A percentile compares a stretch with the other conserved stretches of the same genome.
phyloP scores from a whole-genome alignment of 1,139 yeast genomes.

The Blastobotrys petasosporus region DNA sequence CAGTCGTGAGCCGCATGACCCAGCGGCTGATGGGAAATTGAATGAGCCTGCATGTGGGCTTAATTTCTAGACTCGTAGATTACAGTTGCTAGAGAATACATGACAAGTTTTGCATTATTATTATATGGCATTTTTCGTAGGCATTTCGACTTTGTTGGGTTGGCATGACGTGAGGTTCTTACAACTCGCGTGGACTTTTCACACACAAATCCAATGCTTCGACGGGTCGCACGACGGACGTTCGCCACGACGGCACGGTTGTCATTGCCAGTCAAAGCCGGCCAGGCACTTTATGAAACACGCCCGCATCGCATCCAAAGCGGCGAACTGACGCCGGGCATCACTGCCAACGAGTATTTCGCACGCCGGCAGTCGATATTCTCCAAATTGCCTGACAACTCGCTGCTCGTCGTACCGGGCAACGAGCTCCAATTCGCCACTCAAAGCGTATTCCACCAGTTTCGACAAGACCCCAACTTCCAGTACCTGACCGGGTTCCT shows the following conservation, averaged over 20 bases:
- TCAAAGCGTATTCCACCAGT: slow-evolving; percentile 84
- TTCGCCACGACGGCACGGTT: neutral
- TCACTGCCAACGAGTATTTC: slow-evolving; percentile 74
- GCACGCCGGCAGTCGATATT: slow-evolving; percentile 59
- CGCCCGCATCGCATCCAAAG: slow-evolving; percentile 65
- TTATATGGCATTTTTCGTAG: too few relatives aligned
- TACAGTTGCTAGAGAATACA: too few relatives aligned
- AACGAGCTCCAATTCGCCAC: slow-evolving; percentile 69
- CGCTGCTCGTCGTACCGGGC: slow-evolving; percentile 73
- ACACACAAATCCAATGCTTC: too few relatives aligned
- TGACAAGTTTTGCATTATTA: too few relatives aligned
- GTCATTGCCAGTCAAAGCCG: slow-evolving; percentile 39
- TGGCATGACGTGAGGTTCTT: too few relatives aligned
- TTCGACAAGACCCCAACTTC: slow-evolving; percentile 86
- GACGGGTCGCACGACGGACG: neutral
- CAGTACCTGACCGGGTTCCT: slow-evolving; percentile 88
- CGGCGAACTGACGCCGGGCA: slow-evolving; percentile 87
- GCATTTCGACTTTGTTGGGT: too few relatives aligned
- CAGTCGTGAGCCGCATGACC: too few relatives aligned
- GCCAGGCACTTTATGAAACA: slow-evolving; percentile 85
- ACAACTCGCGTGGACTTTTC: too few relatives aligned
- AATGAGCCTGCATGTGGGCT: too few relatives aligned
- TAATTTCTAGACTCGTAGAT: too few relatives aligned
- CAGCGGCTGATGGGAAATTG: too few relatives aligned
- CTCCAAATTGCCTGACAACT: slow-evolving; percentile 51